Percentiles rank a stretch among this genome's conserved stretches.
Conservation (phyloP, 78 protist genomes). For the Dictyostelium discoideum region DNA sequence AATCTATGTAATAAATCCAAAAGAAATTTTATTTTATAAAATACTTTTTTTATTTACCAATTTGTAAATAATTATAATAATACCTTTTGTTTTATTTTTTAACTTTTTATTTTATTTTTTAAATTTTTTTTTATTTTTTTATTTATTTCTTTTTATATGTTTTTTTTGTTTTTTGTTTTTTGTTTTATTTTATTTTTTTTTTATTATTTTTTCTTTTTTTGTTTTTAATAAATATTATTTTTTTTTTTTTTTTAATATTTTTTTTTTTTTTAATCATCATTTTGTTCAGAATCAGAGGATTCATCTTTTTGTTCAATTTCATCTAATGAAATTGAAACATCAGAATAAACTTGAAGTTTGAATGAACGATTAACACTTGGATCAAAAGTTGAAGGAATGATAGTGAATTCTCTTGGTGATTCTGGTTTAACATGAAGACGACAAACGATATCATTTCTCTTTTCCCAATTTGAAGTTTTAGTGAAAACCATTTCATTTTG, state of each 20-base stretch:
- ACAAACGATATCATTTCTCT: slow-evolving; percentile 58
- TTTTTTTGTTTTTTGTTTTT: not conserved
- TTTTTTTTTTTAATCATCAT: not conserved
- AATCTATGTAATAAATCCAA: no score
- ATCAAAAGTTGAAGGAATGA: slow-evolving; percentile 71
- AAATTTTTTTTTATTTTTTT: no score
- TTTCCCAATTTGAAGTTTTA: slow-evolving; percentile 72
- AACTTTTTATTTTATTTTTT: no score
- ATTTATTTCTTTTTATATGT: not conserved
- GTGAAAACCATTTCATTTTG: slow-evolving; percentile 64
- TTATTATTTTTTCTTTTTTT: not conserved
- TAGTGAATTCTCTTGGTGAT: slow-evolving; percentile 44
- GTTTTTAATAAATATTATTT: not conserved
- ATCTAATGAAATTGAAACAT: slow-evolving; percentile 43
- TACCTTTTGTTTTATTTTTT: no score
- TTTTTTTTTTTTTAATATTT: not conserved
- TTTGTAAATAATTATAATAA: no score
- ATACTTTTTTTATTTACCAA: no score
- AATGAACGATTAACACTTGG: slow-evolving; percentile 66
- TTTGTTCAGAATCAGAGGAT: not conserved
- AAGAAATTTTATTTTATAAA: no score
- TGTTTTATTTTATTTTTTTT: not conserved
- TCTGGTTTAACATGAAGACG: slow-evolving; percentile 44
- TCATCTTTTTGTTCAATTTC: slow-evolving; percentile 42
- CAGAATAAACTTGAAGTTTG: slow-evolving; percentile 65